A percentile compares a stretch with the other conserved stretches of the same genome.
These are phyloP conservation scores for Fragilaria crotonensis DNA, from an alignment of 108 stramenopile species.

Conservation along the genomic window DNA sequence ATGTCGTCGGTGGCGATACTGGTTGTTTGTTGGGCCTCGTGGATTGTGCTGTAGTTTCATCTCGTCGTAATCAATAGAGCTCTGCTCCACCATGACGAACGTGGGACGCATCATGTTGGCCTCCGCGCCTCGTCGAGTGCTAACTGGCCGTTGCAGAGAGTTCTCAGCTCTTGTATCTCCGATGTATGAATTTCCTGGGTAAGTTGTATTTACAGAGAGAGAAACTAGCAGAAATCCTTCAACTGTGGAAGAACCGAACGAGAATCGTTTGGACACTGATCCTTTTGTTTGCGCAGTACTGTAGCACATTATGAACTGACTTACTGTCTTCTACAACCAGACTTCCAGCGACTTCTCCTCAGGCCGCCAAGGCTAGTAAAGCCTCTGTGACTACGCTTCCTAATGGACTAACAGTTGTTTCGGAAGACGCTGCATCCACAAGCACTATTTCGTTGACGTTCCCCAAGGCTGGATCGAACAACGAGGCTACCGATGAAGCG, in stretches of 20 bases:
- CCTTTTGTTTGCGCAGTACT: slow-evolving; percentile 4
- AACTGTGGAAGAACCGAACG: not conserved
- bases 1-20: no score
- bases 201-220: slow-evolving; percentile 10
- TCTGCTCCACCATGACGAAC: slow-evolving; percentile 18
- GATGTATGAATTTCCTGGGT: slow-evolving; percentile 64
- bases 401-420: slow-evolving; percentile 66
- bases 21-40: no score
- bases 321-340: slow-evolving; percentile 19
- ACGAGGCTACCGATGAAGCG: slow-evolving; percentile 47
- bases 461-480: slow-evolving; percentile 77
- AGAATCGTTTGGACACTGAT: not conserved
- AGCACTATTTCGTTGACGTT: slow-evolving; percentile 77
- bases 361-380: slow-evolving; percentile 45
- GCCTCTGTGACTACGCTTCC: slow-evolving; percentile 68
- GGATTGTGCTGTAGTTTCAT: not conserved
- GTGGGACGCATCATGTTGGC: not conserved
- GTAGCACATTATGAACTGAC: no score
- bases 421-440: slow-evolving; percentile 66
- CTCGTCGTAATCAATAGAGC: not conserved
- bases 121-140: slow-evolving; percentile 3
- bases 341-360: slow-evolving; percentile 53
- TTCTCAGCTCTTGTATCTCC: slow-evolving; percentile 51
- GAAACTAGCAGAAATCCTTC: not conserved
- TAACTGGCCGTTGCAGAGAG: slow-evolving; percentile 16